Evolutionary conservation across 2,329 filamentous ascomycete genomes (phyloP).

Genomic region (Scleromitrula shiraiana): DNA sequence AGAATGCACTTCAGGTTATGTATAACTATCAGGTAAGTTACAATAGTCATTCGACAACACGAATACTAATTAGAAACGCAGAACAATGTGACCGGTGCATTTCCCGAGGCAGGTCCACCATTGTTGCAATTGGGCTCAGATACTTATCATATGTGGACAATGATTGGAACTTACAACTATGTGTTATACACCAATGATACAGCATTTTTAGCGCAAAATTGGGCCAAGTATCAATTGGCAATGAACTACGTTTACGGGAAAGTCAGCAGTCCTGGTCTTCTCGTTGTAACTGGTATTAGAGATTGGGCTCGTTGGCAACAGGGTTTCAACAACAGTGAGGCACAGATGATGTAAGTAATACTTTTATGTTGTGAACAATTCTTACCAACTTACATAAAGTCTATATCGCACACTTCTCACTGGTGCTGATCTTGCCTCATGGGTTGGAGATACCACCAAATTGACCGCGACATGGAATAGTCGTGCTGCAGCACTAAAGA

Average conservation of each 20-base stretch:
- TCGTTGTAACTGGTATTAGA: slow-evolving; percentile 21
- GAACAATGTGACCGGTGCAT: slow-evolving; percentile 18
- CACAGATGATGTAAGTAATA: slow-evolving; percentile 23
- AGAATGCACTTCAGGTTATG: slow-evolving; percentile 32
- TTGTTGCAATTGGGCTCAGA: slow-evolving; percentile 29
- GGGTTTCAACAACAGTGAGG: slow-evolving; percentile 21
- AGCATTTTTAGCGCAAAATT: slow-evolving; percentile 39
- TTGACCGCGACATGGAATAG: slow-evolving; percentile 16
- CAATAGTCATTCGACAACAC: not conserved
- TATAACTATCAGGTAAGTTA: slow-evolving; percentile 38
- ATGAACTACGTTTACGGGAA: slow-evolving; percentile 39
- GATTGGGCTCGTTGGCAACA: slow-evolving; percentile 27
- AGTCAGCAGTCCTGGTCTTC: slow-evolving; percentile 29
- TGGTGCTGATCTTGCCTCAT: slow-evolving; percentile 38
- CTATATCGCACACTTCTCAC: slow-evolving; percentile 40
- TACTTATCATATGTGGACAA: slow-evolving; percentile 52
- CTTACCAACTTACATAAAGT: slow-evolving; percentile 9
- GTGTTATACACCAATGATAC: slow-evolving; percentile 47
- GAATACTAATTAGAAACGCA: slow-evolving; percentile 1
- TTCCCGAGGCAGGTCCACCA: slow-evolving; percentile 24
- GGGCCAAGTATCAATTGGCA: slow-evolving; percentile 41
- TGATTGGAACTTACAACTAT: slow-evolving; percentile 53
- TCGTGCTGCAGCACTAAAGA: slow-evolving; percentile 14
- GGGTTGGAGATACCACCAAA: slow-evolving; percentile 27
- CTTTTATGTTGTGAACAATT: not conserved